Percentiles rank a stretch among this genome's conserved stretches.
Conservation (phyloP, 306 rosid genomes). For the Macrotyloma uniflorum region DNA sequence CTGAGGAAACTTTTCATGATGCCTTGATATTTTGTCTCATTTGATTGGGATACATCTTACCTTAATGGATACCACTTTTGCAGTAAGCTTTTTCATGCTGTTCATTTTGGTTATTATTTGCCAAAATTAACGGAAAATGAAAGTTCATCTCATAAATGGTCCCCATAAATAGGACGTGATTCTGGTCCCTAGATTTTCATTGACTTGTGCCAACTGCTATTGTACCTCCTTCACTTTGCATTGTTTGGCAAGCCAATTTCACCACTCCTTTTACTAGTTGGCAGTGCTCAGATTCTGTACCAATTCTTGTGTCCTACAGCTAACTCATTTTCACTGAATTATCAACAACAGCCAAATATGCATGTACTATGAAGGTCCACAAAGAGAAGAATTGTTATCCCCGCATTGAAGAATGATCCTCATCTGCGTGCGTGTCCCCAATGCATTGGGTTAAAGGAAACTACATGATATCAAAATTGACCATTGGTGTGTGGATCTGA, state of each 20-base stretch:
- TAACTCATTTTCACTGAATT: constrained; percentile 34
- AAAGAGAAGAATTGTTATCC: constrained; percentile 6
- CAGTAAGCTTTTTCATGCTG: background rate
- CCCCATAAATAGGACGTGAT: constrained; percentile 4
- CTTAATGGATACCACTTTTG: constrained; percentile 26
- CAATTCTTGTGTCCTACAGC: background rate
- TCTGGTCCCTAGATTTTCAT: constrained; percentile 20
- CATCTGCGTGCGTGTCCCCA: background rate
- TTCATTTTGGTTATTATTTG: constrained; percentile 24
- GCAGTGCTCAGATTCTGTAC: constrained; percentile 30
- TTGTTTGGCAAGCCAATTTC: constrained; percentile 17
- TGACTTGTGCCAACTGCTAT: constrained; percentile 9
- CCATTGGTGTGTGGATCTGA: background rate
- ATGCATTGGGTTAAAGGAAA: background rate
- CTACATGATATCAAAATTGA: constrained; percentile 22
- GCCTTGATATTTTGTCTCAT: background rate
- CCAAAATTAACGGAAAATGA: constrained; percentile 32
- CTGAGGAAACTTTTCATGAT: background rate
- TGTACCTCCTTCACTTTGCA: constrained; percentile 26
- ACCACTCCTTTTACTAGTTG: constrained; percentile 39
- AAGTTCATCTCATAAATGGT: constrained; percentile 15
- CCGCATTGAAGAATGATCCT: constrained; percentile 11
- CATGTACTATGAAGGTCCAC: constrained; percentile 28
- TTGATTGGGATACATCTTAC: constrained; percentile 35
- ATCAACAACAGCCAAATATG: constrained; percentile 27